A percentile compares a stretch with the other conserved stretches of the same genome.
phyloP scores from a whole-genome alignment of 2,329 filamentous ascomycete genomes.

The Zarea fungicola region DNA sequence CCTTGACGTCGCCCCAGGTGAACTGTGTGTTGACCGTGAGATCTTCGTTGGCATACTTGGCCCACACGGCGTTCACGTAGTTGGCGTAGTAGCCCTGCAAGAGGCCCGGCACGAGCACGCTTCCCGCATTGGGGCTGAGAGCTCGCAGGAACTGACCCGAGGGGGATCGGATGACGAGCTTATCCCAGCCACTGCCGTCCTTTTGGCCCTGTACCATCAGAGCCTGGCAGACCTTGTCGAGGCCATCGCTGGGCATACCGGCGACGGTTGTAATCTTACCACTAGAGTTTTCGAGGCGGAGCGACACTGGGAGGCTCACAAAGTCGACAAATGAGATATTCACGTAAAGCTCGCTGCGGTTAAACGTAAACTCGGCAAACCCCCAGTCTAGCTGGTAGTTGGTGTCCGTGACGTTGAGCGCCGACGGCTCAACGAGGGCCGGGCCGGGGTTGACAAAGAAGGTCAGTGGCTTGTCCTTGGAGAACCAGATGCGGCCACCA shows the following conservation, averaged over 20 bases:
- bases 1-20: constrained; percentile 43
- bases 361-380: constrained; percentile 67
- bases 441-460: constrained; percentile 69
- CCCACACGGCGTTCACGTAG: constrained; percentile 49
- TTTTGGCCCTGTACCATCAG: constrained; percentile 40
- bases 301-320: constrained; percentile 58
- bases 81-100: constrained; percentile 46
- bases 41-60: constrained; percentile 37
- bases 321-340: constrained; percentile 77
- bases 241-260: constrained; percentile 44
- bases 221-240: constrained; percentile 39
- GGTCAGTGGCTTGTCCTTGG: constrained; percentile 51
- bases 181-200: constrained; percentile 48
- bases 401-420: constrained; percentile 58
- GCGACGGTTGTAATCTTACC: constrained; percentile 41
- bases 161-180: constrained; percentile 40
- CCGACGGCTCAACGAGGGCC: constrained; percentile 68
- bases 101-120: constrained; percentile 37
- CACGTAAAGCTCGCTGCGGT: constrained; percentile 54
- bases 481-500: constrained; percentile 70
- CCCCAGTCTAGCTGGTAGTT: constrained; percentile 60
- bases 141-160: constrained; percentile 38
- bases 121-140: constrained; percentile 48
- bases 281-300: constrained; percentile 44
- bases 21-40: constrained; percentile 51